Evolutionary conservation across 2,329 filamentous ascomycete species (phyloP).

Genomic region (Cladosporium sp.): DNA sequence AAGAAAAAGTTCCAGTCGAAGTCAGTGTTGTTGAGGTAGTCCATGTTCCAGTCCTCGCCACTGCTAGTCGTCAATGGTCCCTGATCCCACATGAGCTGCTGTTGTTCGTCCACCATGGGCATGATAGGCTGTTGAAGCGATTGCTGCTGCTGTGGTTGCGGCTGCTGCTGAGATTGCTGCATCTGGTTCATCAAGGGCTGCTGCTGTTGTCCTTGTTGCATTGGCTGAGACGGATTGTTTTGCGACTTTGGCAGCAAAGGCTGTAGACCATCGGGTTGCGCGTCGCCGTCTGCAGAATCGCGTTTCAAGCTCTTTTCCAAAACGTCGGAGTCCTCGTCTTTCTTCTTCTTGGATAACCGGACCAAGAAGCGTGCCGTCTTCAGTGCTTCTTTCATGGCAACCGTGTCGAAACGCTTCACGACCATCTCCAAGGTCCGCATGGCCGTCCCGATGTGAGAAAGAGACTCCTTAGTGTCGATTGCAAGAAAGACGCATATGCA

Average conservation of each 20-base stretch:
- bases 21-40: slow-evolving; percentile 26
- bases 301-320: slow-evolving; percentile 26
- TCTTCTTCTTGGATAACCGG: slow-evolving; percentile 46
- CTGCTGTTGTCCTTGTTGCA: not conserved
- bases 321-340: slow-evolving; percentile 38
- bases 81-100: slow-evolving; percentile 8
- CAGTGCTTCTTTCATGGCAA: slow-evolving; percentile 45
- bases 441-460: slow-evolving; percentile 45
- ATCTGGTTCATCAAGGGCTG: not conserved
- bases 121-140: not conserved
- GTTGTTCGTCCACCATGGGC: slow-evolving; percentile 9
- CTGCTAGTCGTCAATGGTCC: slow-evolving; percentile 21
- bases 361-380: slow-evolving; percentile 51
- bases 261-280: slow-evolving; percentile 17
- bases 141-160: not conserved
- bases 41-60: slow-evolving; percentile 29
- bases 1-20: slow-evolving; percentile 31
- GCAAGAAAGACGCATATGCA: slow-evolving; percentile 51
- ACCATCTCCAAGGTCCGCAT: slow-evolving; percentile 37
- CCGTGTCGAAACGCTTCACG: slow-evolving; percentile 26
- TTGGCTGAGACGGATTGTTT: not conserved
- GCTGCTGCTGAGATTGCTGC: not conserved
- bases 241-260: slow-evolving; percentile 3
- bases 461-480: slow-evolving; percentile 47
- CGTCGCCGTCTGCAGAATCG: slow-evolving; percentile 15